phyloP scores from a whole-genome alignment of 805 yeast species.

The Komagataella mondaviorum region DNA sequence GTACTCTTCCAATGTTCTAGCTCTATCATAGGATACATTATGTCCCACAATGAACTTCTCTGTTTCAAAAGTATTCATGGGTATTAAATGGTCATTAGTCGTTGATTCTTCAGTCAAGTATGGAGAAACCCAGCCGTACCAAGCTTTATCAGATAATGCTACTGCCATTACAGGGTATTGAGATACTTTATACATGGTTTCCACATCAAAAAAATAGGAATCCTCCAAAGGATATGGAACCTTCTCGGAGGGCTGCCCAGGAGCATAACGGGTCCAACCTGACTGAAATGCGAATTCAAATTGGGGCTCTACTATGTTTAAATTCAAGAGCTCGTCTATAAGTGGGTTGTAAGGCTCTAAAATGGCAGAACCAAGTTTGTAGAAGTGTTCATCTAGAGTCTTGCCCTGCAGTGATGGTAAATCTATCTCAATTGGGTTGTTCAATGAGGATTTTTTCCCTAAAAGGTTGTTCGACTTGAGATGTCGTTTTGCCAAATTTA shows the following conservation, averaged over 20 bases:
- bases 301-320: conserved; percentile 21
- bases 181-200: conserved; percentile 64
- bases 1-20: conserved; percentile 78
- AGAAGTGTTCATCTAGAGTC: conserved; percentile 76
- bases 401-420: conserved; percentile 67
- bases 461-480: conserved; percentile 50
- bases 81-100: conserved; percentile 53
- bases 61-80: conserved; percentile 39
- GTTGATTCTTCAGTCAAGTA: conserved; percentile 44
- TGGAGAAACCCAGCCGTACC: conserved; percentile 96
- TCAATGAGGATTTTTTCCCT: conserved; percentile 57
- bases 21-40: conserved; percentile 83
- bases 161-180: conserved; percentile 71
- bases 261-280: conserved; percentile 76
- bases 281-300: conserved; percentile 38
- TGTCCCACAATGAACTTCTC: conserved; percentile 73
- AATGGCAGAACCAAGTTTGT: conserved; percentile 45
- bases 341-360: conserved; percentile 46
- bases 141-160: conserved; percentile 62
- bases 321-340: conserved; percentile 27
- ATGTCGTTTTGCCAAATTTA: conserved; percentile 46
- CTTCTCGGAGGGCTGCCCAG: conserved; percentile 33
- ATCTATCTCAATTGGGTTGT: conserved; percentile 42
- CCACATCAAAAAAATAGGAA: conserved; percentile 78
- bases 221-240: conserved; percentile 66